Percentiles rank a stretch among this genome's conserved stretches.
phyloP scores from a whole-genome alignment of 306 rosid genomes.

The Corylus avellana region DNA sequence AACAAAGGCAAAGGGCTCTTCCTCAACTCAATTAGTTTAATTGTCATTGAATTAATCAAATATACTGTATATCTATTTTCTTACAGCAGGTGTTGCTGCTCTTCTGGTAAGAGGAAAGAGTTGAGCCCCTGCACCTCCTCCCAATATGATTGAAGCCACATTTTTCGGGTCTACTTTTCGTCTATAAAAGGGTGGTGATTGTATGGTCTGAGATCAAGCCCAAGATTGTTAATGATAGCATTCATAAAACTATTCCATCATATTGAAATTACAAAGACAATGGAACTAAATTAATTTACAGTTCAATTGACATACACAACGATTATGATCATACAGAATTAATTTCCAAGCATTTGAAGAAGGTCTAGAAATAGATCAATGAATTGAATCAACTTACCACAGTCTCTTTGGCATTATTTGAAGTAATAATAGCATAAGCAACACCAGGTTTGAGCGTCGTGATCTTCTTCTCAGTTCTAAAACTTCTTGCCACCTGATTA shows the following conservation, averaged over 20 bases:
- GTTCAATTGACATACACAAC: not conserved
- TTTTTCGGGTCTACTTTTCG: conserved; percentile 66
- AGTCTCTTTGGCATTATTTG: conserved; percentile 46
- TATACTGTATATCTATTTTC: conserved; percentile 13
- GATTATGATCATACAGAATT: conserved; percentile 4
- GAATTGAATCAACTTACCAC: conserved; percentile 49
- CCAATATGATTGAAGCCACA: conserved; percentile 83
- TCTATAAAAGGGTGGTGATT: conserved; percentile 53
- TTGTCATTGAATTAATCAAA: not conserved
- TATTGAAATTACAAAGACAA: conserved; percentile 11
- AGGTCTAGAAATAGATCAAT: conserved; percentile 8
- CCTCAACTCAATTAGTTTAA: not conserved
- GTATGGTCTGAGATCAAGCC: conserved; percentile 55
- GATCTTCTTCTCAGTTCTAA: conserved; percentile 45
- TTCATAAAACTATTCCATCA: conserved; percentile 17
- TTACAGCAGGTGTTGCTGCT: conserved; percentile 90
- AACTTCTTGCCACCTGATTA: conserved; percentile 32
- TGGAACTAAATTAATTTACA: not conserved
- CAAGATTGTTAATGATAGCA: conserved; percentile 12
- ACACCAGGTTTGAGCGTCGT: conserved; percentile 49
- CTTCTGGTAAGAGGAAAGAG: conserved; percentile 83
- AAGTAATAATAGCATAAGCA: conserved; percentile 64
- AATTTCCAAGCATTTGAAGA: not conserved
- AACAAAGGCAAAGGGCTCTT: not conserved
- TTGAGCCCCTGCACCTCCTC: conserved; percentile 82